phyloP scores from a whole-genome alignment of 441 rosid species.

The Corymbia calophylla region DNA sequence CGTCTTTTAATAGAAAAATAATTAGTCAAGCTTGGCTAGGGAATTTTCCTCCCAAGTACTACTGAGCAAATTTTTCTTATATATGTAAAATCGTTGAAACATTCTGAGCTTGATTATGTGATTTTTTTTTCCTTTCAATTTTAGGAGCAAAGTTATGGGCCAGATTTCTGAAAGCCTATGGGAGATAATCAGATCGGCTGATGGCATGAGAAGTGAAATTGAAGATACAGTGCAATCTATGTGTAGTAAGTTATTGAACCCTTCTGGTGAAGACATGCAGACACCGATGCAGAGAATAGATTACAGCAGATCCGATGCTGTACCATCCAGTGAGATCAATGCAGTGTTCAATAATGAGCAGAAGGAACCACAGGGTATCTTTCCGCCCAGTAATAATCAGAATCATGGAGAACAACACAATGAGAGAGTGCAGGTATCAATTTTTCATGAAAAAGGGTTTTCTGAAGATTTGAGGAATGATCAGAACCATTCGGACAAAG shows the following conservation, averaged over 20 bases:
- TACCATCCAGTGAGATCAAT: conserved; percentile 8
- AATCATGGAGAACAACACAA: conserved; percentile 2
- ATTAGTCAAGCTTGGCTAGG: neutral
- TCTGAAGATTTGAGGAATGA: conserved; percentile 4
- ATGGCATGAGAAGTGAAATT: conserved; percentile 72
- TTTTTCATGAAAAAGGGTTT: conserved; percentile 6
- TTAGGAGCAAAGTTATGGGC: conserved; percentile 53
- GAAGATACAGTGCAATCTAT: conserved; percentile 69
- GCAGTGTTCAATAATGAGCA: conserved; percentile 29
- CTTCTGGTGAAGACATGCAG: conserved; percentile 18
- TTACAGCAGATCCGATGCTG: conserved; percentile 3
- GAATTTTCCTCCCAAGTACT: neutral
- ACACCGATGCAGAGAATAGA: conserved; percentile 15
- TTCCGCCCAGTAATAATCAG: conserved; percentile 14
- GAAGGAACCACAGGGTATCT: conserved; percentile 39
- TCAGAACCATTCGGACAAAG: neutral
- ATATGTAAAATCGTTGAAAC: neutral
- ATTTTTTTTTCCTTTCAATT: neutral
- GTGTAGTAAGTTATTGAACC: conserved; percentile 33
- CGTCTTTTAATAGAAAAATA: too few relatives aligned
- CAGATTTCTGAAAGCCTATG: conserved; percentile 70
- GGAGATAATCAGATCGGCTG: conserved; percentile 73
- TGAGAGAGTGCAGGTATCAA: conserved; percentile 11
- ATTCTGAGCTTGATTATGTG: neutral
- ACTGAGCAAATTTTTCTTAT: neutral